Conservation (phyloP, 768 basidiomycete species). For the Pleurotus platypus region DNA sequence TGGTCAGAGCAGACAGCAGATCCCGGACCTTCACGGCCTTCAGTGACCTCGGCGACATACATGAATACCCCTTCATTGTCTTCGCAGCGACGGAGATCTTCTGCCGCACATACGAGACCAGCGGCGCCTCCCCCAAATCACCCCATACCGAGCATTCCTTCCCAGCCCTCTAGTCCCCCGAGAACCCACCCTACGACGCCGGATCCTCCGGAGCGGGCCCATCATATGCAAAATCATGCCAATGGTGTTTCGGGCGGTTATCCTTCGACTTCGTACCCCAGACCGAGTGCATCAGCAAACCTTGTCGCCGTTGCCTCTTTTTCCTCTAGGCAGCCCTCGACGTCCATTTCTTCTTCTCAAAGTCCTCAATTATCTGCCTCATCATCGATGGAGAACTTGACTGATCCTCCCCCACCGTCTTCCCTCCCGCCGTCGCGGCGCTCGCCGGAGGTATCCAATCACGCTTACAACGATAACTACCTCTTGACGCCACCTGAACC, state of each 20-base stretch:
- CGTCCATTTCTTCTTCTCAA: slow-evolving; percentile 9
- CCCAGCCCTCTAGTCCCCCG: slow-evolving; percentile 16
- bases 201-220: slow-evolving; percentile 18
- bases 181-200: slow-evolving; percentile 17
- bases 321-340: slow-evolving; percentile 42
- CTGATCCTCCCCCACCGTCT: slow-evolving; percentile 56
- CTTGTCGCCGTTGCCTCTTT: slow-evolving; percentile 60
- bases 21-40: not conserved
- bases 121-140: slow-evolving; percentile 69
- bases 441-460: not conserved
- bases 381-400: slow-evolving; percentile 45
- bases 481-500: slow-evolving; percentile 28
- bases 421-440: slow-evolving; percentile 37
- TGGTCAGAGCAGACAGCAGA: slow-evolving; percentile 1
- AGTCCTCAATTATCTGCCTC: slow-evolving; percentile 26
- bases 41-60: not conserved
- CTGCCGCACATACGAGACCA: slow-evolving; percentile 59
- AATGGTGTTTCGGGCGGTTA: slow-evolving; percentile 22
- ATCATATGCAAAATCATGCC: slow-evolving; percentile 19
- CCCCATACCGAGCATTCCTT: slow-evolving; percentile 69
- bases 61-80: slow-evolving; percentile 20
- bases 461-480: slow-evolving; percentile 6
- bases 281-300: slow-evolving; percentile 41
- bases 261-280: slow-evolving; percentile 33
- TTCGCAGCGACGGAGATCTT: slow-evolving; percentile 64